Evolutionary conservation across 352 stramenopile genomes (phyloP).

Genomic region (Phytophthora pisi): DNA sequence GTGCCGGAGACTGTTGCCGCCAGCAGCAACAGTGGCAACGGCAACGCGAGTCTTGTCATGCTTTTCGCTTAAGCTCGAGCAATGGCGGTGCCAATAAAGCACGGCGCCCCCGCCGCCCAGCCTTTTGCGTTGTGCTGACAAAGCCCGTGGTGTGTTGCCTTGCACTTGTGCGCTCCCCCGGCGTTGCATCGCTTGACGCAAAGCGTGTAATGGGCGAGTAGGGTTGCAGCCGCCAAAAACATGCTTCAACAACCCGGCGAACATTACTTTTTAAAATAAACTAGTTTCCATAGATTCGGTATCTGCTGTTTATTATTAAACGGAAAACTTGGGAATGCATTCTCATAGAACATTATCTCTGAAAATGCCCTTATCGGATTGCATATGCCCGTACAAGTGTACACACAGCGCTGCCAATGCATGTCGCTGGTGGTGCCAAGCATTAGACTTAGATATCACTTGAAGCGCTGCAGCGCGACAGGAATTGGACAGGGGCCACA

Average conservation of each 20-base stretch:
- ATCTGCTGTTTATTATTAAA: not conserved
- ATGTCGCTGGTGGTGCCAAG: too few relatives aligned
- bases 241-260: not conserved
- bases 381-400: too few relatives aligned
- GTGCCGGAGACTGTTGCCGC: constrained; percentile 17
- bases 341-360: not conserved
- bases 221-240: constrained; percentile 19
- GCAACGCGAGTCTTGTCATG: constrained; percentile 13
- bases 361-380: not conserved
- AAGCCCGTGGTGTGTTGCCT: constrained; percentile 10
- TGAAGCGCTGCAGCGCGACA: not conserved
- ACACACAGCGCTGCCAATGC: too few relatives aligned
- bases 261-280: not conserved
- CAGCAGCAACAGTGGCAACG: constrained; percentile 4
- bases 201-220: constrained; percentile 22
- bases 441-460: not conserved
- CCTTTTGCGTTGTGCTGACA: constrained; percentile 26
- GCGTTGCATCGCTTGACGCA: not conserved
- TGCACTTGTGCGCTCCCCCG: constrained; percentile 3
- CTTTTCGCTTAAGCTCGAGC: not conserved
- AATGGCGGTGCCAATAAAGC: not conserved
- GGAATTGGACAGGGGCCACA: not conserved
- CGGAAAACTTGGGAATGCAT: not conserved
- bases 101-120: not conserved
- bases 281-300: not conserved